phyloP scores from a whole-genome alignment of 768 basidiomycete genomes.

The Suillus hirtellus region DNA sequence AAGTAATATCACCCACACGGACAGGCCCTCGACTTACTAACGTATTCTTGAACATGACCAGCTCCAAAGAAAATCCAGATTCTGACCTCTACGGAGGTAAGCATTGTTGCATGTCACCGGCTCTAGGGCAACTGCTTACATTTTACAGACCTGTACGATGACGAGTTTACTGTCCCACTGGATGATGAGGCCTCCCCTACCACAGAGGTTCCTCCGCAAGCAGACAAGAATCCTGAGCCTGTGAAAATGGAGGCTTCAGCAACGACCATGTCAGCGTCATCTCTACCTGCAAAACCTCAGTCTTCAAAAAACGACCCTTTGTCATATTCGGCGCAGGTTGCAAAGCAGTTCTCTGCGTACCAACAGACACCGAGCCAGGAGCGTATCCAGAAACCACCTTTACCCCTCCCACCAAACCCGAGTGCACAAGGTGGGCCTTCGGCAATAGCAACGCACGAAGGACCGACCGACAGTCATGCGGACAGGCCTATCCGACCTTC shows the following conservation, averaged over 20 bases:
- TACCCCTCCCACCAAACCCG: conserved; percentile 27
- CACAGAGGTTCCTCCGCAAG: conserved; percentile 27
- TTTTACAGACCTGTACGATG: conserved; percentile 53
- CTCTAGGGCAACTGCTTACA: conserved; percentile 10
- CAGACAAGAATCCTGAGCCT: conserved; percentile 21
- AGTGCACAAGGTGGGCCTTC: conserved; percentile 23
- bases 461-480: conserved; percentile 35
- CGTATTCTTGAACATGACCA: conserved; percentile 30
- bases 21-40: neutral
- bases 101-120: conserved; percentile 14
- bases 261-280: conserved; percentile 13
- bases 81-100: conserved; percentile 51
- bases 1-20: conserved; percentile 22
- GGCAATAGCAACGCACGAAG: conserved; percentile 38
- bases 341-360: conserved; percentile 63
- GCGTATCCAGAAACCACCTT: conserved; percentile 45
- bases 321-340: conserved; percentile 65
- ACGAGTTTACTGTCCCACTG: conserved; percentile 37
- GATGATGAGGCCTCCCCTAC: conserved; percentile 33
- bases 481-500: conserved; percentile 62
- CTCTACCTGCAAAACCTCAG: conserved; percentile 31
- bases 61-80: conserved; percentile 31
- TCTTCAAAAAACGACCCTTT: conserved; percentile 29
- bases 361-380: conserved; percentile 69
- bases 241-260: conserved; percentile 25